Base-by-base conservation (phyloP, 192 early-diverging fungal genomes). In the Coemansia sp. region DNA sequence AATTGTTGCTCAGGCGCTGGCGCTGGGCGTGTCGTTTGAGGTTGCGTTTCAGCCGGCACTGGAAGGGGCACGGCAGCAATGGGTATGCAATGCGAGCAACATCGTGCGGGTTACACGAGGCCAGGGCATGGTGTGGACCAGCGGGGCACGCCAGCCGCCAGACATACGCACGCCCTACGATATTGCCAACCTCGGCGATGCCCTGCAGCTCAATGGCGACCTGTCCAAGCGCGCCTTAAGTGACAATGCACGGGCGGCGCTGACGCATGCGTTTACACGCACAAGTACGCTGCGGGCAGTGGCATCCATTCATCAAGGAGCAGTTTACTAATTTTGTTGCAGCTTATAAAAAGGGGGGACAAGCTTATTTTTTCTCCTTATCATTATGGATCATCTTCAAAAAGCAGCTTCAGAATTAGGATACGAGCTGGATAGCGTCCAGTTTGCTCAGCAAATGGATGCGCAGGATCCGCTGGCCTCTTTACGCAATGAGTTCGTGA, bases 401-500 rank as follows among this genome's bases (percentile, higher is more conserved):
- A 52, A 31, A 11, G 55, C 50, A 23, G 68, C 69, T 10, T 33
- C 16, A 6, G 59, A 60, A 11, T 52, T 15, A n/a, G 57, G 54
- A n/a, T 19, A 68, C 26, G 38, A 31, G 30, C 48, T 83, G 3
- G 63, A 55, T 6, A 56, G 50, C 56, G 39, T 36, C 11, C 52
- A 63, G 5, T 87, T 90, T 80, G 83, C 88, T 7, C 41, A 52
- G 38, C 54, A 53, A 33, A 79, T 91, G 71, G 89, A 91, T 58
- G 60, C 61, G 3, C 51, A 52, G 11, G 88, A 89, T 60, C 69
- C 85, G 16, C 80, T 89, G 15, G 66, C 57, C 13, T 33, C 55
- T 6, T 69, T 88, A 39, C 83, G 89, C 57, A 56, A 56, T 44
- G 87, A 93, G 69, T 93, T 93, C 78, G 68, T 49, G 18, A 84